Evolutionary conservation across 2,329 filamentous ascomycete genomes (phyloP).

Genomic region (Bipolaris zeicola): DNA sequence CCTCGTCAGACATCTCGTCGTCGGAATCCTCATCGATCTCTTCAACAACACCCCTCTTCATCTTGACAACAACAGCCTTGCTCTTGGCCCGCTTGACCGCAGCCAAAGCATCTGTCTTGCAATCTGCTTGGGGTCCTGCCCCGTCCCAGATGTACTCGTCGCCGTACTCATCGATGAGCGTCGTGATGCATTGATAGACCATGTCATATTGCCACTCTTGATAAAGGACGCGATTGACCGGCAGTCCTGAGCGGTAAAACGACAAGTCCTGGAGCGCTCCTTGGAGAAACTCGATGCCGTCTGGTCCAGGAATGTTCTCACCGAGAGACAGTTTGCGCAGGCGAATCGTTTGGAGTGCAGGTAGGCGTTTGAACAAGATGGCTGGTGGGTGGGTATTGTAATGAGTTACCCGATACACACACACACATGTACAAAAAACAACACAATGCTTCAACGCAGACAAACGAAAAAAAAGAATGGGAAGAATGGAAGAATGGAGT

Average conservation of each 20-base stretch:
- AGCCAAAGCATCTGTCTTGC: slow-evolving; percentile 20
- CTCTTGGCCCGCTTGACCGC: slow-evolving; percentile 8
- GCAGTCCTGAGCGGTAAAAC: slow-evolving; percentile 13
- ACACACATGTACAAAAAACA: too few relatives aligned
- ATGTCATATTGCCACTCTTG: slow-evolving; percentile 29
- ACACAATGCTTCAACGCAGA: too few relatives aligned
- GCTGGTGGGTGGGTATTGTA: neutral
- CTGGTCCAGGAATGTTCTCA: slow-evolving; percentile 26
- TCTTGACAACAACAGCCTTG: neutral
- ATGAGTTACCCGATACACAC: too few relatives aligned
- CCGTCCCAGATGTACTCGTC: slow-evolving; percentile 11
- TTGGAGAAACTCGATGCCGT: neutral
- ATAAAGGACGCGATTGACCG: slow-evolving; percentile 22
- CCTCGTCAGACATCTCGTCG: too few relatives aligned
- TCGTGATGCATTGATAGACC: slow-evolving; percentile 15
- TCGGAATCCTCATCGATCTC: neutral
- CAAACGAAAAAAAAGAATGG: neutral
- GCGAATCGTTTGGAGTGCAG: slow-evolving; percentile 12
- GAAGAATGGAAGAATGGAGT: too few relatives aligned
- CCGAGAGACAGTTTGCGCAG: slow-evolving; percentile 22
- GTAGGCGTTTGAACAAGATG: slow-evolving; percentile 9
- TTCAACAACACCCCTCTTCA: neutral
- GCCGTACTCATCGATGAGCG: slow-evolving; percentile 24
- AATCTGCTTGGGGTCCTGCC: slow-evolving; percentile 22
- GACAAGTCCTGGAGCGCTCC: slow-evolving; percentile 17